Base-by-base conservation (phyloP, 2,329 filamentous ascomycete species). In the Beauveria rudraprayagi region DNA sequence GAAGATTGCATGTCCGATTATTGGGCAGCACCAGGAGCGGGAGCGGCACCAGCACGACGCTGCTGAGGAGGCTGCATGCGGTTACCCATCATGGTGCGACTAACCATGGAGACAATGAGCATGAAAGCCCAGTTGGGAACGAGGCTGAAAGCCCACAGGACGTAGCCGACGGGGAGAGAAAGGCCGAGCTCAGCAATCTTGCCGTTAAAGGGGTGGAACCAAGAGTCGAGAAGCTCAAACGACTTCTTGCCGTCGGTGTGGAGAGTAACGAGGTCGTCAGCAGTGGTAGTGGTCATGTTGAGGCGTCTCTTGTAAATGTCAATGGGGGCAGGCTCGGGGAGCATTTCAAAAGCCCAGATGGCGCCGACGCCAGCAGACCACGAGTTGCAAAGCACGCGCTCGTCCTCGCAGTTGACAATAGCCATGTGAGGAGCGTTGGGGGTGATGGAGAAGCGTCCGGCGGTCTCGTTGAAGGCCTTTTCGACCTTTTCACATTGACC, bases 41-140 rank as follows among this genome's bases (percentile, higher is more conserved):
- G 37, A 26, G 41, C 51, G 37, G 50, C 56, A 28, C 51, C 61
- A 28, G 30, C 56, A 30, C 43, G 48, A 41, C 51, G 56, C 37
- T 59, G 51, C 58, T 64, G 62, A 58, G 48, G 53, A 47, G 59
- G 59, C 53, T 61, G 61, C 69, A 76, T 72, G 51, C 74, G 74
- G 66, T 71, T 73, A 53, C 69, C 68, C 76, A 92, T 91, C 74
- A 92, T 82, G 62, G 79, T 83, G 70, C 89, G 82, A 80, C 86
- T 91, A 65, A 88, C 69, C 71, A 92, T 85, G 58, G 87, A 90
- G 67, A 93, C 80, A 54, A 83, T 71, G 66, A 93, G 80, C 90
- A 93, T 92, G 70, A 91, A 86, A 60, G 84, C 75, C 90, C 90
- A 93, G 78, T 87, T 85, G 62, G 89, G 83, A 62, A 91, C 75